Conservation (phyloP, 1,284 basidiomycete species). For the Thelephora terrestris region DNA sequence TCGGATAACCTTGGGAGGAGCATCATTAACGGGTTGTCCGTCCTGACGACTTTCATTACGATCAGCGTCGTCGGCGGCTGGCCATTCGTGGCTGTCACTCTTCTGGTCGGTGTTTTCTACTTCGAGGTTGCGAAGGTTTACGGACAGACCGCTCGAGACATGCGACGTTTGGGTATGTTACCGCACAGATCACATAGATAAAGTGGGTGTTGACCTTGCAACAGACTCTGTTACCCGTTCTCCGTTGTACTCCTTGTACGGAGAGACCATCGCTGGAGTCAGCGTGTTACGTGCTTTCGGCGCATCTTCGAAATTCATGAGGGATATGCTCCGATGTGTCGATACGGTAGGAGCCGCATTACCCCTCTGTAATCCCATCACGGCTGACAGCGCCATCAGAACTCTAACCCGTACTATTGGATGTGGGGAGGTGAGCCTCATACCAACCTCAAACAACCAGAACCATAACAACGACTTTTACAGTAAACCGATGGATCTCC, state of each 20-base stretch:
- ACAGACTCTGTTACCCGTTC: constrained; percentile 82
- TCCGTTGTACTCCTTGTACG: constrained; percentile 87
- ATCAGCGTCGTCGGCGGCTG: constrained; percentile 75
- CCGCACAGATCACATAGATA: background rate
- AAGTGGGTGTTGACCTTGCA: constrained; percentile 8
- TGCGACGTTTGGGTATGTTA: constrained; percentile 68
- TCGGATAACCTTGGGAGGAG: constrained; percentile 83
- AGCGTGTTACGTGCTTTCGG: constrained; percentile 85
- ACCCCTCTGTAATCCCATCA: background rate
- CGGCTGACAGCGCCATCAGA: constrained; percentile 30
- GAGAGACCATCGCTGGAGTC: constrained; percentile 84
- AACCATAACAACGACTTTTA: background rate
- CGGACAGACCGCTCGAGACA: constrained; percentile 81
- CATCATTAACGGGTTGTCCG: constrained; percentile 48
- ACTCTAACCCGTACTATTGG: constrained; percentile 76
- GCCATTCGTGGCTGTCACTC: constrained; percentile 56
- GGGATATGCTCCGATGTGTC: constrained; percentile 77
- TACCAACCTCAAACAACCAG: constrained; percentile 9
- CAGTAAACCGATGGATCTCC: constrained; percentile 74
- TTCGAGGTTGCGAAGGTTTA: constrained; percentile 65
- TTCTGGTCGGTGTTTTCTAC: constrained; percentile 55
- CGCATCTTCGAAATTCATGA: constrained; percentile 75
- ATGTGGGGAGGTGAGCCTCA: constrained; percentile 66
- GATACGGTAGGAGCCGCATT: constrained; percentile 51
- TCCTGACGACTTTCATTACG: constrained; percentile 62